phyloP scores from a whole-genome alignment of 2,329 filamentous ascomycete species.

The Parastagonospora nodorum region DNA sequence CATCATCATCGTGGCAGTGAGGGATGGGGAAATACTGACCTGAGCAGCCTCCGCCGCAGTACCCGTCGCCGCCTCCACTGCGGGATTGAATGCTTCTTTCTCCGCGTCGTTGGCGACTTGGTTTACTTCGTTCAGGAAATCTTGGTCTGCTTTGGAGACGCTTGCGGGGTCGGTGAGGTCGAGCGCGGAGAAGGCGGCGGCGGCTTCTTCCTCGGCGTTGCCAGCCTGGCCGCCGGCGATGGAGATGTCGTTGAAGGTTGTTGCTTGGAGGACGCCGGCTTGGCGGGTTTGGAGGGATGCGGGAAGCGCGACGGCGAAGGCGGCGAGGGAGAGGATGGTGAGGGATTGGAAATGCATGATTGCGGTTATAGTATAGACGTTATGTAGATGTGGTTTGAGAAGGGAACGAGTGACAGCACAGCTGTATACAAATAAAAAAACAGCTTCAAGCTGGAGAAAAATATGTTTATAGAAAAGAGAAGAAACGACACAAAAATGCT shows the following conservation, averaged over 20 bases:
- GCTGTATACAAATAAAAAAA: conserved; percentile 24
- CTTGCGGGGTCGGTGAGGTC: conserved; percentile 53
- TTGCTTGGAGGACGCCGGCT: conserved; percentile 32
- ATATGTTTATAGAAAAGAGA: conserved; percentile 4
- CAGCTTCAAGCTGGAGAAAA: conserved; percentile 38
- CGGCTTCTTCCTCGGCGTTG: conserved; percentile 14
- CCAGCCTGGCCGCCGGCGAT: conserved; percentile 35
- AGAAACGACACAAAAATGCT: conserved; percentile 19
- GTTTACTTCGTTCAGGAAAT: conserved; percentile 59
- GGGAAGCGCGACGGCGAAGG: conserved; percentile 33
- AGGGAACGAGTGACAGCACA: conserved; percentile 26
- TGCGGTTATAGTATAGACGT: conserved; percentile 5
- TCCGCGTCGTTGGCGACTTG: conserved; percentile 61
- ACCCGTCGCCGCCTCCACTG: conserved; percentile 55
- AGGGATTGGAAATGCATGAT: conserved; percentile 38
- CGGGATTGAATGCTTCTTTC: conserved; percentile 59
- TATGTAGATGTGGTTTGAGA: conserved; percentile 3
- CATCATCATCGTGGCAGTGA: not conserved
- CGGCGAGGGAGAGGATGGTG: conserved; percentile 33
- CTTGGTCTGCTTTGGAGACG: conserved; percentile 55
- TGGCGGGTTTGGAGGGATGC: conserved; percentile 24
- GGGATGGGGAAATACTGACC: conserved; percentile 11
- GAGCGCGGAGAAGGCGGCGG: conserved; percentile 60
- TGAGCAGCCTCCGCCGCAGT: conserved; percentile 52
- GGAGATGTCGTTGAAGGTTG: conserved; percentile 51